Conservation (phyloP, 495 filamentous ascomycete species). For the Astrothelium macrocarpum region DNA sequence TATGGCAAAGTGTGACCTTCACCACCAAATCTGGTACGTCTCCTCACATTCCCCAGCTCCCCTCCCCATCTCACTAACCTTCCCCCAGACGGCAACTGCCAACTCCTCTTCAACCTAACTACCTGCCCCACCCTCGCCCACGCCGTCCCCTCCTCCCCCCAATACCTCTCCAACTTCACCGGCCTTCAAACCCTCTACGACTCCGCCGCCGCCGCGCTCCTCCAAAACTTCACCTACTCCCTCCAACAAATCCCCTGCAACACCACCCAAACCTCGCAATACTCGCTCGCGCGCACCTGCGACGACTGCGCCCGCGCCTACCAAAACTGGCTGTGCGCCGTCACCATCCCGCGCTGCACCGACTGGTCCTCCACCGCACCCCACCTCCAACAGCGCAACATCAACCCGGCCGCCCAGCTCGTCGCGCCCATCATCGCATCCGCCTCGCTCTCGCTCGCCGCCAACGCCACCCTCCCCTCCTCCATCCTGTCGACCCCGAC, state of each 20-base stretch:
- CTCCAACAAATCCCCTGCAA: slow-evolving; percentile 80
- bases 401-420: slow-evolving; percentile 43
- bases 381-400: slow-evolving; percentile 59
- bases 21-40: slow-evolving; percentile 65
- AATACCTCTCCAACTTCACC: slow-evolving; percentile 13
- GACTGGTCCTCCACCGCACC: slow-evolving; percentile 53
- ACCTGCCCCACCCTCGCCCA: slow-evolving; percentile 85
- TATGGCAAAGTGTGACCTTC: slow-evolving; percentile 60
- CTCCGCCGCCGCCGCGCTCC: slow-evolving; percentile 24
- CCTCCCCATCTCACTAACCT: neutral
- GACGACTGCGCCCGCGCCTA: slow-evolving; percentile 68
- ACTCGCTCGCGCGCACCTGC: slow-evolving; percentile 72
- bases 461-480: slow-evolving; percentile 35
- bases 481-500: slow-evolving; percentile 28
- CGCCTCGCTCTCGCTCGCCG: slow-evolving; percentile 7
- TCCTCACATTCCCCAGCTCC: neutral
- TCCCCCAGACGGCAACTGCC: slow-evolving; percentile 58
- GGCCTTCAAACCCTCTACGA: slow-evolving; percentile 38
- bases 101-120: slow-evolving; percentile 67
- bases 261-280: slow-evolving; percentile 56
- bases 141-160: slow-evolving; percentile 72
- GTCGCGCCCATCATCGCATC: neutral
- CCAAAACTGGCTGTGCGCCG: slow-evolving; percentile 88
- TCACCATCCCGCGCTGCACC: slow-evolving; percentile 82
- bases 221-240: slow-evolving; percentile 64